Base-by-base conservation (phyloP, 192 early-diverging fungal genomes). In the Backusella macrospora region DNA sequence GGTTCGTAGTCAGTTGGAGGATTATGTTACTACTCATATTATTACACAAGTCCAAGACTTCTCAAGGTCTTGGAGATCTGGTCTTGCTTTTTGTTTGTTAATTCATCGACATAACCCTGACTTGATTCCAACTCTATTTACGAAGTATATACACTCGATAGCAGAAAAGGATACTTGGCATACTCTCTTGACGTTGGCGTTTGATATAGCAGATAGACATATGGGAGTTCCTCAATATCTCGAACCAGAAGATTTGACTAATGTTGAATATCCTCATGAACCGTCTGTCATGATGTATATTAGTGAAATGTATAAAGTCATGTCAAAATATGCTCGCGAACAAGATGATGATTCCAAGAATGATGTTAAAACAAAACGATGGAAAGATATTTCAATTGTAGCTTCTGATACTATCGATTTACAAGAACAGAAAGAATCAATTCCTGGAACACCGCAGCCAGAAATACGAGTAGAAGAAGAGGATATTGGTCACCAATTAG, bases 231-330 rank as follows among this genome's bases (percentile, higher is more conserved):
- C 83, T 29, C 46, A 68, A 26, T 80, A 83, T 26, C 62, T 86
- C 16, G 85, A 86, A 13, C 76, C 82, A 0, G 78, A 78, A 7
- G 85, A 86, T 67, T 49, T 86, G 37, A 71, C 76, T 12, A 81
- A 79, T 48, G 80, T 85, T 3, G 85, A 86, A 68, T 83, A 73
- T n/a, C 85, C 85, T 5, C 83, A 86, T 62, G 85, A 86, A 72
- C 76, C 83, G n/a, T 82, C 80, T 21, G 76, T 86, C 3, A 84
- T 86, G 83, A 82, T 84, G 62, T 86, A 86, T 59, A 77, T 86
- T 14, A 80, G 78, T 10, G 83, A 84, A 66, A 85, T 80, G 34
- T 84, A 86, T 40, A 79, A 83, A 14, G 71, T 78, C 49, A 86
- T 86, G 83, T 83, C 83, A 43, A 42, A 47, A 15, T 15, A 46